Conservation (phyloP, 805 yeast species). For the Debaryomyces hansenii region DNA sequence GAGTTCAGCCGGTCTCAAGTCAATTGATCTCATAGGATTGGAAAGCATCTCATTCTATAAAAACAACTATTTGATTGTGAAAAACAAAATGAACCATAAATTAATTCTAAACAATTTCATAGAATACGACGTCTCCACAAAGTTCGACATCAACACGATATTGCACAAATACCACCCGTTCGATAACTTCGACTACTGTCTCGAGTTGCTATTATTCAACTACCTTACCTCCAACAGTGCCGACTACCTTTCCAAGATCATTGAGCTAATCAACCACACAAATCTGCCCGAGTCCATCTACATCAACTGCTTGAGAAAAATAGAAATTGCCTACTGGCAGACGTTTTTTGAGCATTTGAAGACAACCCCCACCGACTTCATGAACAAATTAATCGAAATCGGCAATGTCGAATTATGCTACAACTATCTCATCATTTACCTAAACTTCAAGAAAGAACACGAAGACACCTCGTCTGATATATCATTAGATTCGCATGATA, state of each 20-base stretch:
- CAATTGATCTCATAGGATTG: conserved; percentile 44
- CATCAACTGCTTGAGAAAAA: conserved; percentile 57
- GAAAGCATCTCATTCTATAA: conserved; percentile 33
- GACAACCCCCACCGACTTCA: conserved; percentile 45
- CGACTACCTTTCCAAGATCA: conserved; percentile 12
- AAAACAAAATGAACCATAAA: conserved; percentile 35
- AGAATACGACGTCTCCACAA: conserved; percentile 43
- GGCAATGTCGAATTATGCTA: conserved; percentile 49
- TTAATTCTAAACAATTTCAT: conserved; percentile 48
- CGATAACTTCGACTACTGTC: conserved; percentile 46
- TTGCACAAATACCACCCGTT: conserved; percentile 38
- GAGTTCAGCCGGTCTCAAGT: conserved; percentile 13
- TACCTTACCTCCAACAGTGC: conserved; percentile 28
- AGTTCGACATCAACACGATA: conserved; percentile 24
- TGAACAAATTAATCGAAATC: conserved; percentile 40
- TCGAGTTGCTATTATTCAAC: conserved; percentile 49
- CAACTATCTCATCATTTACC: conserved; percentile 51
- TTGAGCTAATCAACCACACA: conserved; percentile 19
- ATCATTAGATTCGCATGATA: conserved; percentile 32
- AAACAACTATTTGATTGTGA: conserved; percentile 28
- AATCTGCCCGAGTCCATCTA: conserved; percentile 33
- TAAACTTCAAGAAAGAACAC: conserved; percentile 47
- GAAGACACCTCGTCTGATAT: conserved; percentile 20
- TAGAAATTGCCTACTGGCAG: conserved; percentile 56
- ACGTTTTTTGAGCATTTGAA: conserved; percentile 43